Evolutionary conservation across 257 asterid species (phyloP), one percentile per base, ranked within the genome.

Genomic region (Scutellaria galericulata): DNA sequence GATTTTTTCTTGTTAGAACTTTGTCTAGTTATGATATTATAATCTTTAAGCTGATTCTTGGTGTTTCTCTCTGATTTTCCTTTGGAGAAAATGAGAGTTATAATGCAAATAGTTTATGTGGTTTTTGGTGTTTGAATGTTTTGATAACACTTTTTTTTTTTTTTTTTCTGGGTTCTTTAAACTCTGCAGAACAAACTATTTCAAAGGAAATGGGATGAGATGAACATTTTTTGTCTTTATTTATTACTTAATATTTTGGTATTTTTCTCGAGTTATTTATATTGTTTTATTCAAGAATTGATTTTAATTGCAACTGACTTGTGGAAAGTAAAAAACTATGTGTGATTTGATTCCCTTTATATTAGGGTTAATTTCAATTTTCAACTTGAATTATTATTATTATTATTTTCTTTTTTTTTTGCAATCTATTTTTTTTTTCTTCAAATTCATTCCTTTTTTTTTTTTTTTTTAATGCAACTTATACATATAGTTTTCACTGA

Each of bases 41-140:
- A 66, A 64, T 63, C 53, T 44, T 39, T 39, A 50, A 71, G 68
- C 54, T 76, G 63, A 70, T 53, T 70, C 67, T 46, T 69, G 72
- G 67, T 72, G 44, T 62, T 60, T 73, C 64, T 68, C 63, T 68
- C 69, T 61, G 44, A 11, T 41, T 9, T 71, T 65, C 46, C 74
- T 22, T 27, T 59, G 71, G 71, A 59, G 50, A 52, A 47, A 47
- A 13, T 35, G 42, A 40, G 72, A 72, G 58, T 58, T 54, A 56
- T 1, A 72, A 41, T 66, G 75, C 81, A 50, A 66, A 48, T 77
- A 71, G 70, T 52, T 52, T 60, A 2, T 66, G 44, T 12, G 67
- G 15, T 50, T 65, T 77, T 37, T 14, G 76, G 69, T 37, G 64
- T 44, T 71, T n/a, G 7, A 45, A 27, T 54, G 40, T 44, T 63